Evolutionary conservation across 495 filamentous ascomycete genomes (phyloP).

Genomic region (Penicillium subrubescens): DNA sequence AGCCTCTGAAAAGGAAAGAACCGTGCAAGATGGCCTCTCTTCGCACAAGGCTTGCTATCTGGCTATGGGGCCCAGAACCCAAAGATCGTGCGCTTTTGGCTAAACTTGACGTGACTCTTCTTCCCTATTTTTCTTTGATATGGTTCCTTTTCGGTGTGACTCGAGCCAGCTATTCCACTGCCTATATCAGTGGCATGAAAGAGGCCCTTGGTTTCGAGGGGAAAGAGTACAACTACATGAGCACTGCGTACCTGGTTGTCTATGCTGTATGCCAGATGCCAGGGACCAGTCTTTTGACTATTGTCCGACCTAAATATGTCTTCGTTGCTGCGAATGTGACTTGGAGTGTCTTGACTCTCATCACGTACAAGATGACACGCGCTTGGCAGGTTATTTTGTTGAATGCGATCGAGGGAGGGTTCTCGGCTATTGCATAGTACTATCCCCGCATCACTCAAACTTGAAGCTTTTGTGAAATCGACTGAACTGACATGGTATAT

Average conservation of each 20-base stretch:
- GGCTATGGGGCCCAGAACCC: slow-evolving; percentile 34
- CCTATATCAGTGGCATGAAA: slow-evolving; percentile 44
- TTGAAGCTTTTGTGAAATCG: background rate
- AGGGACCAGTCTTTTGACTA: slow-evolving; percentile 35
- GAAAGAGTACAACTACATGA: slow-evolving; percentile 45
- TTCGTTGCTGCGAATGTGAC: slow-evolving; percentile 38
- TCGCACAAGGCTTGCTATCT: slow-evolving; percentile 20
- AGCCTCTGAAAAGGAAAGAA: background rate
- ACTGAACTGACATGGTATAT: slow-evolving; percentile 1
- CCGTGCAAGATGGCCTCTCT: slow-evolving; percentile 14
- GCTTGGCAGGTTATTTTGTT: slow-evolving; percentile 40
- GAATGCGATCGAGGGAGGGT: slow-evolving; percentile 40
- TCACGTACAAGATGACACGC: slow-evolving; percentile 36
- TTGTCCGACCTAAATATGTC: slow-evolving; percentile 36
- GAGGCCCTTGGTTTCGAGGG: slow-evolving; percentile 37
- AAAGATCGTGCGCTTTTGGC: slow-evolving; percentile 33
- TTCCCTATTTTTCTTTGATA: slow-evolving; percentile 40
- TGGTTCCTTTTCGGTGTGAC: slow-evolving; percentile 43
- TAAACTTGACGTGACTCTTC: slow-evolving; percentile 34
- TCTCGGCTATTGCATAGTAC: slow-evolving; percentile 41
- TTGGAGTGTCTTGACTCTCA: slow-evolving; percentile 37
- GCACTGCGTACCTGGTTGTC: slow-evolving; percentile 37
- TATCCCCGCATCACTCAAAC: background rate
- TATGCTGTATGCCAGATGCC: slow-evolving; percentile 45
- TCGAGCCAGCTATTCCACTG: slow-evolving; percentile 39